Percentiles rank a stretch among this genome's conserved stretches.
phyloP scores from a whole-genome alignment of 495 filamentous ascomycete species.

The Penicillium malachiteum region DNA sequence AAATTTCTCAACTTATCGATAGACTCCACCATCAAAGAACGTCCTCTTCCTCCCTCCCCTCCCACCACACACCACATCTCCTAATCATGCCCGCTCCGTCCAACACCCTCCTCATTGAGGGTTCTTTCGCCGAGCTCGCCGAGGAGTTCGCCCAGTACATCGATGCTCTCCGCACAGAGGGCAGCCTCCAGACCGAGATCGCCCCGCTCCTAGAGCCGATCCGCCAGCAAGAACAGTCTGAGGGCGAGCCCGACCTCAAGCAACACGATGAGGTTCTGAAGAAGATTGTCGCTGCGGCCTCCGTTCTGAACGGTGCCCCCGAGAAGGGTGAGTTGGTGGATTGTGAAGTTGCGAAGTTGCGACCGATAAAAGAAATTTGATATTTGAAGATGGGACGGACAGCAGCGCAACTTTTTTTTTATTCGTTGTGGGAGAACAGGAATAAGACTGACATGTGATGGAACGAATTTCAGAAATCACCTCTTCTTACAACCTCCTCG shows the following conservation, averaged over 20 bases:
- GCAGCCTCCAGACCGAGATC: constrained; percentile 66
- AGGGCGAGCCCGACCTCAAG: constrained; percentile 47
- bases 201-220: constrained; percentile 65
- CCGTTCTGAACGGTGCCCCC: constrained; percentile 72
- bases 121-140: constrained; percentile 81
- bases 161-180: constrained; percentile 60
- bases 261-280: constrained; percentile 84
- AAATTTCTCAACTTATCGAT: constrained; percentile 48
- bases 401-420: constrained; percentile 8
- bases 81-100: constrained; percentile 52
- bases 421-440: not conserved
- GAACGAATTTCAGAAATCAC: constrained; percentile 67
- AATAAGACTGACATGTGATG: constrained; percentile 14
- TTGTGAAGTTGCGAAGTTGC: constrained; percentile 2
- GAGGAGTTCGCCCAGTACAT: constrained; percentile 86
- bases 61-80: constrained; percentile 20
- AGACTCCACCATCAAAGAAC: constrained; percentile 46
- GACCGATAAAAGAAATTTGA: constrained; percentile 14
- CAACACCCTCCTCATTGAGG: constrained; percentile 81
- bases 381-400: constrained; percentile 17
- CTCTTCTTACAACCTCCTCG: constrained; percentile 90
- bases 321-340: constrained; percentile 67
- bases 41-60: constrained; percentile 23
- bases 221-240: constrained; percentile 49
- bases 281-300: constrained; percentile 75